Base-by-base conservation (phyloP, 73 alveolate genomes). In the Breviolum minutum region DNA sequence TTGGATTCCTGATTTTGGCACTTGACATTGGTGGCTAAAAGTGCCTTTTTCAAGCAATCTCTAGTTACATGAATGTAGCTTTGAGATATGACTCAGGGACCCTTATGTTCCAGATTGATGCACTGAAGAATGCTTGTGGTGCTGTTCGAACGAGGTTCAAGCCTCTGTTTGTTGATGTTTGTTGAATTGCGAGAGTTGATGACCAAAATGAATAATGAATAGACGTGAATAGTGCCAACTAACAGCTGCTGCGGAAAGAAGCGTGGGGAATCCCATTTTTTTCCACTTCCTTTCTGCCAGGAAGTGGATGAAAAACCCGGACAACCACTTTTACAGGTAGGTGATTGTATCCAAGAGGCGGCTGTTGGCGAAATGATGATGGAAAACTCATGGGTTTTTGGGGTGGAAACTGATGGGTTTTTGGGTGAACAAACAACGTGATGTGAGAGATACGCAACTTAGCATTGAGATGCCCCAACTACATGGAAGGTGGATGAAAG, bases 271-370 rank as follows among this genome's bases (percentile, higher is more conserved):
- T 40, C 54, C 54, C 54, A 40, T 40, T 0, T 3, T 40, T 40
- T 40, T 40, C 54, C 54, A 66, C 2, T 16, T 4, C 74, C 22
- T 20, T 20, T 69, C 24, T 11, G 54, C 19, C 69, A 89, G 96
- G 96, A 69, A 29, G 96, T 89, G 96, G 96, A 89, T 11, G 71
- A 79, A 24, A 89, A 89, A 76, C 96, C 96, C 0, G 96, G 96
- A 7, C 96, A 89, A 86, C 96, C 96, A 17, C 96, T 89, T 54
- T 71, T 89, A 71, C 29, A 89, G 96, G 96, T 29, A 2, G 96
- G 96, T 61, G 96, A 89, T 32, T 13, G 40, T 74, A 69, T 89
- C 27, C 71, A 63, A 27, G 96, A 89, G 96, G 96, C 96, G 48
- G 86, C 26, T 11, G 69, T 8, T 20, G 70, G 69, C 66, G 30